A percentile compares a stretch with the other conserved stretches of the same genome.
Evolutionary conservation across 2,329 filamentous ascomycete genomes (phyloP).

Genomic region (Pyrenochaeta sp.): DNA sequence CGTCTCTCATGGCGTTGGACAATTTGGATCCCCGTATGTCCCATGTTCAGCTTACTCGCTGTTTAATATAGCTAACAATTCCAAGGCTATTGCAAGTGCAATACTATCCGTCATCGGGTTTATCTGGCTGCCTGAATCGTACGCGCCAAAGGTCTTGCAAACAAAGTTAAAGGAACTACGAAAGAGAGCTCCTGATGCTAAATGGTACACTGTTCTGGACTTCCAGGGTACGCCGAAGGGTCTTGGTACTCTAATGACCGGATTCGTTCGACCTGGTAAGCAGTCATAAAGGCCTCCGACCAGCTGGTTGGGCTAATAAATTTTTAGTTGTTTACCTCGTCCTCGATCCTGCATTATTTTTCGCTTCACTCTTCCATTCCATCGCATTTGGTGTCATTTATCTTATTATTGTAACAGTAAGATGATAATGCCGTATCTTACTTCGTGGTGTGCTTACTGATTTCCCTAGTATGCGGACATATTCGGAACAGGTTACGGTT

Average conservation of each 20-base stretch:
- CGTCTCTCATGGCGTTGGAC: constrained; percentile 19
- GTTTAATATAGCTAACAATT: not conserved
- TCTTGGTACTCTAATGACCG: constrained; percentile 5
- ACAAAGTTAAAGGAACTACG: constrained; percentile 3
- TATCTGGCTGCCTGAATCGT: constrained; percentile 10
- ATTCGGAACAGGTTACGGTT: constrained; percentile 14
- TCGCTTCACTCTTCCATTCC: constrained; percentile 15
- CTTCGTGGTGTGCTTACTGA: not conserved
- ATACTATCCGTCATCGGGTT: constrained; percentile 8
- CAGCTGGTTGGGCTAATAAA: not conserved
- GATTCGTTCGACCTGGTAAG: constrained; percentile 13
- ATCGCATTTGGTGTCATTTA: constrained; percentile 19
- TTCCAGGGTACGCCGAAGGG: constrained; percentile 1
- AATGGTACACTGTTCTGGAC: constrained; percentile 17
- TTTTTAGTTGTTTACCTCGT: constrained; percentile 7
- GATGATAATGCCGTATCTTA: not conserved
- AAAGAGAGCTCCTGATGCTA: not conserved
- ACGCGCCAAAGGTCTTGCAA: constrained; percentile 10
- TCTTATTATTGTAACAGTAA: constrained; percentile 20
- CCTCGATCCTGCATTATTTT: constrained; percentile 14
- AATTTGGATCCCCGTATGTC: constrained; percentile 16
- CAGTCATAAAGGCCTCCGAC: not conserved
- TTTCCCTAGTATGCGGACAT: constrained; percentile 10
- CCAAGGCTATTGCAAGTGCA: constrained; percentile 15
- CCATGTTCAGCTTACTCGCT: not conserved